A percentile compares a stretch with the other conserved stretches of the same genome.
phyloP scores from a whole-genome alignment of 306 rosid genomes.

The Lotus japonicus region DNA sequence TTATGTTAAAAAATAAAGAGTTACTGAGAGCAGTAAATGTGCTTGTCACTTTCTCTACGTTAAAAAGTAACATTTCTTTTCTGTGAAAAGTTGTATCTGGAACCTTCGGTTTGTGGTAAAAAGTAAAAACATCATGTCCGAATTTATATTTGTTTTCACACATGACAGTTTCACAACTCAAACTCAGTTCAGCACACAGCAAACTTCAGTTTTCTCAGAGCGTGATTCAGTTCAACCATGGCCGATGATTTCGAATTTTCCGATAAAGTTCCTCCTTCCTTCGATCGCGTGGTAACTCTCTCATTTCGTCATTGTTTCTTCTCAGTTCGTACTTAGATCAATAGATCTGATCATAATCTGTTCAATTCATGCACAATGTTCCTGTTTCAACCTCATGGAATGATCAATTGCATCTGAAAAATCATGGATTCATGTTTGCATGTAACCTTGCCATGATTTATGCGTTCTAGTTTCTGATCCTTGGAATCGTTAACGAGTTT shows the following conservation, averaged over 20 bases:
- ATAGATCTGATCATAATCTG: conserved; percentile 10
- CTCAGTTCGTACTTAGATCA: conserved; percentile 9
- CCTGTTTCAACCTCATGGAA: not conserved
- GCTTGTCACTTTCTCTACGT: no score
- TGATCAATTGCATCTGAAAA: not conserved
- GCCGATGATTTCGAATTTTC: conserved; percentile 38
- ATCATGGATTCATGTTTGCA: conserved; percentile 13
- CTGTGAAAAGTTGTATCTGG: not conserved
- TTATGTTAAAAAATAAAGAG: no score
- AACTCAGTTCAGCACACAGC: no score
- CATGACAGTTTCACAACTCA: not conserved
- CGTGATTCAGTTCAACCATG: no score
- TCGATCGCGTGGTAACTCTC: conserved; percentile 35
- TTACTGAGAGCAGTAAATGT: no score
- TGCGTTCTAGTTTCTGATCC: not conserved
- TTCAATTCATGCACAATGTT: not conserved
- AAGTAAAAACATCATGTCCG: not conserved
- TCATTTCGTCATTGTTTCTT: not conserved
- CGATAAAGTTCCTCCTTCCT: conserved; percentile 44
- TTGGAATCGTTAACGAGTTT: not conserved
- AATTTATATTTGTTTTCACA: not conserved
- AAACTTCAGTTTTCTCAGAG: no score
- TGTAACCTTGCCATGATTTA: not conserved
- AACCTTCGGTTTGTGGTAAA: not conserved
- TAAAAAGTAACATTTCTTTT: no score